Conservation (phyloP, 1,284 basidiomycete species). For the Ganoderma boninense region DNA sequence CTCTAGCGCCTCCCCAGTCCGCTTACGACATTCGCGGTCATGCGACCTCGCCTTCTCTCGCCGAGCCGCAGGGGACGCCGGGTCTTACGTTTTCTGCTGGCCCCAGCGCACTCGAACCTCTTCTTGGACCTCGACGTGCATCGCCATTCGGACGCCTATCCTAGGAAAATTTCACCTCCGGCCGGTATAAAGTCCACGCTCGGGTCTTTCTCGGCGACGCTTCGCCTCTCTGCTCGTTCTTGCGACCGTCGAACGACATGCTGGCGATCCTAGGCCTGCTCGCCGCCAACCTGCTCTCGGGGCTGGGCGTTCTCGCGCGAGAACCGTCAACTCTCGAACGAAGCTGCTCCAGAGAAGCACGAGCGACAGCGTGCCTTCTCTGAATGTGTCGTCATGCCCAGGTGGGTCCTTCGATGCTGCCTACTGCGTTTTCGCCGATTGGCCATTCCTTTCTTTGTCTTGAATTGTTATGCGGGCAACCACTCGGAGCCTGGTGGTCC, state of each 20-base stretch:
- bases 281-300: slow-evolving; percentile 20
- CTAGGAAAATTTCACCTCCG: neutral
- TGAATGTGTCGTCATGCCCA: slow-evolving; percentile 32
- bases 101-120: neutral
- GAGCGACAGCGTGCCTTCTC: slow-evolving; percentile 18
- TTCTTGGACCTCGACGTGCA: neutral
- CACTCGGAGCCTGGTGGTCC: neutral
- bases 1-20: neutral
- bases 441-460: neutral
- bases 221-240: slow-evolving; percentile 19
- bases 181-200: slow-evolving; percentile 26
- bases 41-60: slow-evolving; percentile 6
- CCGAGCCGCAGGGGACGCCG: neutral
- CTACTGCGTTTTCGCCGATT: neutral
- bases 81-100: neutral
- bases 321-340: slow-evolving; percentile 22
- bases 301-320: slow-evolving; percentile 19
- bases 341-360: slow-evolving; percentile 16
- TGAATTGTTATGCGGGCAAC: no score
- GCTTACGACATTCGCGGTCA: slow-evolving; percentile 4
- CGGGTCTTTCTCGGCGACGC: slow-evolving; percentile 28
- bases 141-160: neutral
- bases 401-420: slow-evolving; percentile 18
- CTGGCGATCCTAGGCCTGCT: slow-evolving; percentile 16
- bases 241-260: slow-evolving; percentile 16